Evolutionary conservation across 73 alveolate genomes (phyloP).

Genomic region (Tetrahymena malaccensis): DNA sequence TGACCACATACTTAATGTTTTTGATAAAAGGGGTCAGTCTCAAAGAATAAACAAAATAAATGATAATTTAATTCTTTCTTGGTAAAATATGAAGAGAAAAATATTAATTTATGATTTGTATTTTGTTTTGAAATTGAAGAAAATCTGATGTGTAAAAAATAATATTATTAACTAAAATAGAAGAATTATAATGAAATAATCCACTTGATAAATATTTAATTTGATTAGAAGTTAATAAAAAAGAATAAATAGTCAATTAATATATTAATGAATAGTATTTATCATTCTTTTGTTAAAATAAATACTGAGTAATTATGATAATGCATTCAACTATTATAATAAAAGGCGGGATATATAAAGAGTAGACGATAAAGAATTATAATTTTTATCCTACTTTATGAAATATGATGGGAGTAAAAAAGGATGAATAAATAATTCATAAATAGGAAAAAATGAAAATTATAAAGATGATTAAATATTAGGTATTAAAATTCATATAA

Average conservation of each 20-base stretch:
- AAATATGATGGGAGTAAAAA: neutral
- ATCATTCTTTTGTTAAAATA: neutral
- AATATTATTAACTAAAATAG: too few relatives aligned
- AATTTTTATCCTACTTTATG: neutral
- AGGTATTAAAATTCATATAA: neutral
- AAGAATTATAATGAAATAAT: too few relatives aligned
- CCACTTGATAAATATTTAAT: too few relatives aligned
- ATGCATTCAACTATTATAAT: neutral
- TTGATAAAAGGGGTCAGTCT: too few relatives aligned
- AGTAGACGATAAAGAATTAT: neutral
- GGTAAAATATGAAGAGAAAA: too few relatives aligned
- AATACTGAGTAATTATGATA: neutral
- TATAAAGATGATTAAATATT: neutral
- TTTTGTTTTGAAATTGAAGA: too few relatives aligned
- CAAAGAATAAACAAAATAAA: too few relatives aligned
- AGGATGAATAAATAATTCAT: neutral
- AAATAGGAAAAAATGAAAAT: neutral
- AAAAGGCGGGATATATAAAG: neutral
- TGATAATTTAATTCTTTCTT: too few relatives aligned
- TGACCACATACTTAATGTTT: too few relatives aligned
- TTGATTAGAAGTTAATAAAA: neutral
- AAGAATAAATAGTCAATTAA: neutral
- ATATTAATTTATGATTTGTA: too few relatives aligned
- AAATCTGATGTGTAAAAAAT: too few relatives aligned
- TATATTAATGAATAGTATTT: neutral